Evolutionary conservation across 164 flowering plant species (phyloP).

Genomic region (Sextonia rubra): DNA sequence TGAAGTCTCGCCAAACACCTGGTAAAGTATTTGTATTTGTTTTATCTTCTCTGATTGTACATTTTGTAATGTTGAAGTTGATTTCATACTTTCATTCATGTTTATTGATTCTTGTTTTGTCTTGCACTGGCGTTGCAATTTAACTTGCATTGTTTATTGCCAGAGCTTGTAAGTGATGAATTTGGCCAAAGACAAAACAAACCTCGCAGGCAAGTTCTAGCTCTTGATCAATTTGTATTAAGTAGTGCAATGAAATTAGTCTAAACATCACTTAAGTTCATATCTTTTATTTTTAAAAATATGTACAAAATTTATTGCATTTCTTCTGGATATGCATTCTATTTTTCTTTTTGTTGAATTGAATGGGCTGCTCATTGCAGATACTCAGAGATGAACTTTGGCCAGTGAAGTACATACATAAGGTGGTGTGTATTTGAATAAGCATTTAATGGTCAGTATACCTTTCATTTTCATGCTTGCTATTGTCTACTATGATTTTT

Average conservation of each 20-base stretch:
- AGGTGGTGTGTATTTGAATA: conserved; percentile 36
- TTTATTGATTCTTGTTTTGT: not conserved
- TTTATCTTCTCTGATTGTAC: not conserved
- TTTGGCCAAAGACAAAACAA: conserved; percentile 83
- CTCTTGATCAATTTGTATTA: conserved; percentile 1
- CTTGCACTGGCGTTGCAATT: not conserved
- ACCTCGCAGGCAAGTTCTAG: conserved; percentile 73
- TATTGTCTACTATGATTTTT: not conserved
- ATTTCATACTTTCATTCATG: not conserved
- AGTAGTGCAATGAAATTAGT: not conserved
- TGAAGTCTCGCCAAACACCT: conserved; percentile 59
- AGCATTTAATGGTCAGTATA: conserved; percentile 35
- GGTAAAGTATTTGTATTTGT: conserved; percentile 37
- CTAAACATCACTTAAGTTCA: not conserved
- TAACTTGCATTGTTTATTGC: not conserved
- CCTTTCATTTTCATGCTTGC: not conserved
- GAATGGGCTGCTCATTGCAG: conserved; percentile 32
- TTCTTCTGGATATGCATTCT: not conserved
- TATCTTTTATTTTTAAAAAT: too few relatives aligned
- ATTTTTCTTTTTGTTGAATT: not conserved
- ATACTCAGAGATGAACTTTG: conserved; percentile 94
- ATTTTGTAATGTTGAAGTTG: not conserved
- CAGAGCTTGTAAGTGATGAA: conserved; percentile 73
- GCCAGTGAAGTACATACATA: conserved; percentile 55
- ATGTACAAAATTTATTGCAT: not conserved